These are phyloP conservation scores for Camellia sinensis DNA, from an alignment of 148 eudicot genomes.

Conservation along the genomic window DNA sequence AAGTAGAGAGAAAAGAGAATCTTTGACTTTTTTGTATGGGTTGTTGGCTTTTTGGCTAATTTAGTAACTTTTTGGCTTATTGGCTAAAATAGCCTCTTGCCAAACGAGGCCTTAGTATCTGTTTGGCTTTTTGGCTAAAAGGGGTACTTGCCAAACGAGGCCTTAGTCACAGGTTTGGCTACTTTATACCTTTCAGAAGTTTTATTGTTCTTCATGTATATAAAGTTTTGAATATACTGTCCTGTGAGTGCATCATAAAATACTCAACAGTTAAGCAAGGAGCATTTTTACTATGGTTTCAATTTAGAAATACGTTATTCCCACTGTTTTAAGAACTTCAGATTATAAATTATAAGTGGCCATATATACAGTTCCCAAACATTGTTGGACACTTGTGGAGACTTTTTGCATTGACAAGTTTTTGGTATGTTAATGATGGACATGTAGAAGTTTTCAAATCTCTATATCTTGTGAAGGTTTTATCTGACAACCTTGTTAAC, in stretches of 20 bases:
- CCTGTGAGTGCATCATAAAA: background rate
- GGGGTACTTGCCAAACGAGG: no score
- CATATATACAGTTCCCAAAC: conserved; percentile 5
- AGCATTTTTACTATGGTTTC: background rate
- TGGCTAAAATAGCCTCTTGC: no score
- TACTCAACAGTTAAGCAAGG: background rate
- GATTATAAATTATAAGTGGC: background rate
- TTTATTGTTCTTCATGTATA: no score
- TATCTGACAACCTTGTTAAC: background rate
- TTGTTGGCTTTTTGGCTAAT: no score
- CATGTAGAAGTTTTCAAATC: background rate
- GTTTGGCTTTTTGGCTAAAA: no score
- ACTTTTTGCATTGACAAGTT: background rate
- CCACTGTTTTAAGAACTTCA: background rate
- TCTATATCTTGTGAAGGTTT: background rate
- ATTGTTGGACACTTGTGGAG: background rate
- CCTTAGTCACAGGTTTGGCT: no score
- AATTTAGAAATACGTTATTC: background rate
- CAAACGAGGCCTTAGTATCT: no score
- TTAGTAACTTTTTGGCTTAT: no score
- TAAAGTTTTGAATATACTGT: background rate
- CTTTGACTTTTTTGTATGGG: no score
- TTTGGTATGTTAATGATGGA: background rate
- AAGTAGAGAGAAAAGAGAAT: no score
- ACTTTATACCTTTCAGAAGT: no score